These are phyloP conservation scores for Galeopsis tetrahit DNA, from an alignment of 257 asterid genomes.

Conservation along the genomic window DNA sequence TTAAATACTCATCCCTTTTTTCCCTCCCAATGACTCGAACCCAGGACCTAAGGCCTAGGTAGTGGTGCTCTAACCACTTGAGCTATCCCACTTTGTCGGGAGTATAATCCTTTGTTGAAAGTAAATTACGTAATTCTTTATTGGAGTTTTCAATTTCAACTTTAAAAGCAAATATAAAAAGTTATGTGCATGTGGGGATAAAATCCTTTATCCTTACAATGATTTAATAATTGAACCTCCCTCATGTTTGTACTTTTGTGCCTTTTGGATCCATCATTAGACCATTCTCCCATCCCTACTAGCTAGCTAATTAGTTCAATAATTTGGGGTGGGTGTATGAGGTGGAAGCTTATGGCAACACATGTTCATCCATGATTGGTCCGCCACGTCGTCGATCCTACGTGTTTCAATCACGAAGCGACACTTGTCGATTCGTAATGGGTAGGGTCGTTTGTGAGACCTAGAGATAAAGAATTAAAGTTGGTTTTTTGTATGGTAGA, in stretches of 20 bases:
- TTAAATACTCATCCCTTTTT: no score
- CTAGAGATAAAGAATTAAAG: background rate
- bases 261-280: constrained; percentile 69
- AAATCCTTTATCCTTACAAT: constrained; percentile 49
- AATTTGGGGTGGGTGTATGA: constrained; percentile 46
- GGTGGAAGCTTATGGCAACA: constrained; percentile 60
- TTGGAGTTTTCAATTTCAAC: background rate
- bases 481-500: background rate
- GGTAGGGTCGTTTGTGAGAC: constrained; percentile 31
- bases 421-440: constrained; percentile 43
- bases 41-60: no score
- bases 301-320: constrained; percentile 40
- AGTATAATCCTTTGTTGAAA: no score
- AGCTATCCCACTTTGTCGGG: no score
- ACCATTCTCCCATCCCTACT: constrained; percentile 42
- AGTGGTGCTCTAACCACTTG: no score
- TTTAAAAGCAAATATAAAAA: background rate
- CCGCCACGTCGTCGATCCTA: constrained; percentile 49
- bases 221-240: constrained; percentile 51
- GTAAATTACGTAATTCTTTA: background rate
- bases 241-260: constrained; percentile 53
- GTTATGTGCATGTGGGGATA: constrained; percentile 32
- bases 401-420: constrained; percentile 39
- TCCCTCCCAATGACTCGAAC: no score
- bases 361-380: constrained; percentile 68